Evolutionary conservation across 2,329 filamentous ascomycete genomes (phyloP), one percentile per base, ranked within the genome.

Genomic region (Sporothrix mexicana): DNA sequence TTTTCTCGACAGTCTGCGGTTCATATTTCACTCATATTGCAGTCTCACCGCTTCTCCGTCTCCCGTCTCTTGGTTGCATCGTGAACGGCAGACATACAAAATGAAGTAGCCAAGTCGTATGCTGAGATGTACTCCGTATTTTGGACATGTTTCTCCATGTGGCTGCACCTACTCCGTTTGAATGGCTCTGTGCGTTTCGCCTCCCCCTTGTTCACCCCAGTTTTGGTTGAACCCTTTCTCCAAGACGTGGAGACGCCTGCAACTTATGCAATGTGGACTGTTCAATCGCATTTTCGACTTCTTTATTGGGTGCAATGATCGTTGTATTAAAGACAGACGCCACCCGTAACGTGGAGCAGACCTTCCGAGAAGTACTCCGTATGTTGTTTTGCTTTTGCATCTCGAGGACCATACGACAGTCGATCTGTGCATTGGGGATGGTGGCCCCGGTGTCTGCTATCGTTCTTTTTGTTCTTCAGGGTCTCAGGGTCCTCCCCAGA

Each of bases 201-300:
- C 30, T 55, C 66, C 66, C 66, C 66, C 47, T 55, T 49, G 49
- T 67, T 66, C 23, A 51, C 61, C 61, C 61, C 41, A 25, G 61
- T 20, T 45, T 47, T 47, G 41, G 9, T 13, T 17, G 41, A 13
- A 13, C 9, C 6, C 17, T 23, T 64, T 45, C 17, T n/a, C 36
- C 59, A 64, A 45, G 59, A 3, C n/a, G 17, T 62, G 36, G 59
- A 62, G 36, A 13, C 36, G 36, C n/a, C 17, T 36, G 30, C 30
- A 36, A 36, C 2, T 2, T 36, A 36, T 36, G 30, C 30, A 36
- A 36, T 2, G 30, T 36, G 30, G 30, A 36, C 30, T 53, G 3
- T 53, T 23, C 20, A 9, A 53, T 23, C 9, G 3, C 51, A 20
- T 23, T 25, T 55, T 25, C 51, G 3, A 20, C n/a, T 25, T 15